A percentile compares a stretch with the other conserved stretches of the same genome.
phyloP scores from a whole-genome alignment of 805 yeast species.

The Jamesozyma piceae region DNA sequence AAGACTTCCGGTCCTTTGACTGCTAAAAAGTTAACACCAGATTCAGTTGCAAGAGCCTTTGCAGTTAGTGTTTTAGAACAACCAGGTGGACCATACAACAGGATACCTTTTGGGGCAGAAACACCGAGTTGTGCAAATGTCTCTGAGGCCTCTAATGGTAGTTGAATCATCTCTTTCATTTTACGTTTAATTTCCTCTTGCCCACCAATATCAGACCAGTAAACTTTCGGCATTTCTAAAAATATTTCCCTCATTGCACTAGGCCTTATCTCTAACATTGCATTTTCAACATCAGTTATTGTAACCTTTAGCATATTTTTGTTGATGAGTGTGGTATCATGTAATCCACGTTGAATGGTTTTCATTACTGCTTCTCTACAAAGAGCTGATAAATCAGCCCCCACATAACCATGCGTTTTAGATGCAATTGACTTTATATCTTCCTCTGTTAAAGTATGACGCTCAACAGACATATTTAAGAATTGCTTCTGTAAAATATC shows the following conservation, averaged over 20 bases:
- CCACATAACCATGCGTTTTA: conserved; percentile 93
- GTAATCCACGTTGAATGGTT: conserved; percentile 58
- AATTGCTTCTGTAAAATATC: conserved; percentile 65
- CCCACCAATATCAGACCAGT: conserved; percentile 95
- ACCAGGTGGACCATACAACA: conserved; percentile 96
- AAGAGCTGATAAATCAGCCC: conserved; percentile 86
- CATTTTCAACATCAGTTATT: conserved; percentile 52
- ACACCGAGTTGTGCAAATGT: conserved; percentile 73
- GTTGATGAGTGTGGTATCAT: conserved; percentile 12
- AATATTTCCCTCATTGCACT: conserved; percentile 96
- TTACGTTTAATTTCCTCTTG: conserved; percentile 75
- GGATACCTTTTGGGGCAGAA: conserved; percentile 83
- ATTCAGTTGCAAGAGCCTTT: conserved; percentile 89
- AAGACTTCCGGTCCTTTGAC: conserved; percentile 96
- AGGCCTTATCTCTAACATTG: conserved; percentile 77
- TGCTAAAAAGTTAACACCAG: conserved; percentile 86
- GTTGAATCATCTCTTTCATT: conserved; percentile 79
- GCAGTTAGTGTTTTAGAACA: conserved; percentile 94
- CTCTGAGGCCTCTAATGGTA: conserved; percentile 77
- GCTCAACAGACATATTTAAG: conserved; percentile 32
- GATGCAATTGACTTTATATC: conserved; percentile 58
- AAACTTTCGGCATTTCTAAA: conserved; percentile 86
- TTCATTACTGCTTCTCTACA: conserved; percentile 83
- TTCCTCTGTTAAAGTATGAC: conserved; percentile 42
- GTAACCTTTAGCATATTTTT: conserved; percentile 38